These are phyloP conservation scores for Fraxinus pennsylvanica DNA, from an alignment of 257 asterid genomes.

Conservation along the genomic window DNA sequence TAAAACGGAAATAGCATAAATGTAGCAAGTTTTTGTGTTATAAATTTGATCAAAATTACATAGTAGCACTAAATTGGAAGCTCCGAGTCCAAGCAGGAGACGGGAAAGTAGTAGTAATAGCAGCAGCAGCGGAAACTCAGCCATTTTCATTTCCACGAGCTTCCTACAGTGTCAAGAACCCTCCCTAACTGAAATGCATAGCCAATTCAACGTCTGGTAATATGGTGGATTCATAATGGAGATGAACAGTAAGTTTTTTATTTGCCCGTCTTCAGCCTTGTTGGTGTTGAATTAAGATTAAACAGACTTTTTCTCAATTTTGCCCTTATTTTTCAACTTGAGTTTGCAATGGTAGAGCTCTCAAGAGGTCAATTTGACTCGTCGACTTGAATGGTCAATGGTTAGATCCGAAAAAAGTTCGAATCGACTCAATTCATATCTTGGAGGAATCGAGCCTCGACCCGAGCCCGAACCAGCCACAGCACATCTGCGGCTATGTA, in stretches of 20 bases:
- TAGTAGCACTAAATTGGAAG: conserved; percentile 42
- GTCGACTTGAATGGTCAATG: no score
- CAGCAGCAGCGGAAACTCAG: conserved; percentile 20
- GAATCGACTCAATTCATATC: no score
- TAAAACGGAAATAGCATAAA: not conserved
- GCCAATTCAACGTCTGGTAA: not conserved
- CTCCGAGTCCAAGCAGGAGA: conserved; percentile 35
- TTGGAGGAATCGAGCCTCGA: no score
- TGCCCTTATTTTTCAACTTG: no score
- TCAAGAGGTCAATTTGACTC: no score
- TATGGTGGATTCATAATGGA: not conserved
- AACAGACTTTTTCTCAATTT: no score
- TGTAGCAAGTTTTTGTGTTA: not conserved
- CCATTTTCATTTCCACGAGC: conserved; percentile 31
- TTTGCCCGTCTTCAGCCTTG: not conserved
- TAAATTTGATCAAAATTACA: not conserved
- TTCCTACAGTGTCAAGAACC: conserved; percentile 19
- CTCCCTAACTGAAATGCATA: conserved; percentile 10
- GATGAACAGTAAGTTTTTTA: not conserved
- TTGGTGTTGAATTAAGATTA: not conserved
- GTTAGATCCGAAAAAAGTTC: no score
- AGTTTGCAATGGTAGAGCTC: no score
- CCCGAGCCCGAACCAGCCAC: no score
- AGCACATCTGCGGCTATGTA: no score
- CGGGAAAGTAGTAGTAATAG: conserved; percentile 22